These are phyloP conservation scores for Chrysanthemum makinoi DNA, from an alignment of 129 eudicot genomes.

Conservation along the genomic window DNA sequence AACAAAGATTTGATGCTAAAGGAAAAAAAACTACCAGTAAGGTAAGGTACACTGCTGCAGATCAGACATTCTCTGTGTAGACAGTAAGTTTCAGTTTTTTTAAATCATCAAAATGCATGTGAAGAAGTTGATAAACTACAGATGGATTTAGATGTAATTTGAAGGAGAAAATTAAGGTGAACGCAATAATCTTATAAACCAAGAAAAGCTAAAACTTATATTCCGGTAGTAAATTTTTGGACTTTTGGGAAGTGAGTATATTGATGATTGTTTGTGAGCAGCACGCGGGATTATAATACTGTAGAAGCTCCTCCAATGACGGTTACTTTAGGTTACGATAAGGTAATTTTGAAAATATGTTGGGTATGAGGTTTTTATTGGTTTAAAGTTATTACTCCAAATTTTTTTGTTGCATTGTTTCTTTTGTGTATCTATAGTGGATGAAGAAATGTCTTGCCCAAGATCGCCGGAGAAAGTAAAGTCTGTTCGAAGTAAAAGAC, in stretches of 20 bases:
- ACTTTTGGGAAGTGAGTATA: background rate
- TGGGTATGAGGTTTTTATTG: no score
- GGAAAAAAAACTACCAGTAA: constrained; percentile 38
- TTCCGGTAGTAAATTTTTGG: background rate
- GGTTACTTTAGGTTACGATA: constrained; percentile 35
- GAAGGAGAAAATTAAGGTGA: no score
- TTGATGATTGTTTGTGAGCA: constrained; percentile 31
- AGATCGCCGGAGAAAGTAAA: constrained; percentile 75
- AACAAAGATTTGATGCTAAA: background rate
- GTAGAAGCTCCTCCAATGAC: constrained; percentile 52
- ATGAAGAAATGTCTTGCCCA: constrained; percentile 67
- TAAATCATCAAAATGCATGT: no score
- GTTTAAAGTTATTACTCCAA: no score
- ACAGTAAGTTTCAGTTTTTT: no score
- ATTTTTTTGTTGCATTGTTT: no score
- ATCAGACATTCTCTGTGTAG: no score
- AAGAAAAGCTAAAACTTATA: no score
- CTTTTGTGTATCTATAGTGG: background rate
- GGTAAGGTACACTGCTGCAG: constrained; percentile 21
- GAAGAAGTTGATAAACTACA: no score
- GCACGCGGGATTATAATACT: constrained; percentile 87
- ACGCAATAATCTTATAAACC: no score
- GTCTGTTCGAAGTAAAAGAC: constrained; percentile 58
- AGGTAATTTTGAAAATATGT: constrained; percentile 31
- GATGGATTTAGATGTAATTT: no score